Evolutionary conservation across 352 stramenopile genomes (phyloP), one percentile per base, ranked within the genome.

Genomic region (Globisporangium cystogenes): DNA sequence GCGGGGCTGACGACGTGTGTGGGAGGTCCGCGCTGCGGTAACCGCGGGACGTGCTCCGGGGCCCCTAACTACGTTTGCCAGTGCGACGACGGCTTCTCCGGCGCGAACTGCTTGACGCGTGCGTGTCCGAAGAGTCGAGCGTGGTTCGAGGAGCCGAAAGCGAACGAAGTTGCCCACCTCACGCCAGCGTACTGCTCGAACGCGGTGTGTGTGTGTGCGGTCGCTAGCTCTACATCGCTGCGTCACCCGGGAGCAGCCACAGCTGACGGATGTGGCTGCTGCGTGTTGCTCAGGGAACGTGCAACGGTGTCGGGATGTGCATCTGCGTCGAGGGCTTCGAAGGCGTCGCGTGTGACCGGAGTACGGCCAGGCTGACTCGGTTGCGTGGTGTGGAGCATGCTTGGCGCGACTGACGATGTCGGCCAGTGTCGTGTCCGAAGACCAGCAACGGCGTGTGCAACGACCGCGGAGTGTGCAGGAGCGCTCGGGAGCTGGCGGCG

Each of bases 151-250:
- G 73, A 87, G 57, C 59, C 72, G 18, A 41, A 51, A 24, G 53
- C 44, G 18, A 59, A 74, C 47, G 70, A 90, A 40, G 60, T 80
- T 20, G 84, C 79, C 21, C 84, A 90, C 44, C 55, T 72, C 15
- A 70, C 53, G 7, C 48, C 61, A 16, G 82, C 81, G 18, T 59
- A 78, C 35, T 94, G 84, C 61, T 90, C 82, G 7, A 91, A 90
- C 55, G 75, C 70, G 33, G 81, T 89, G 63, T 16, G 33, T 35
- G 18, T 33, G 23, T 21, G 24, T 15, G n/a, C n/a, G n/a, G n/a
- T n/a, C n/a, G n/a, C n/a, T n/a, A n/a, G n/a, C n/a, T n/a, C n/a
- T n/a, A n/a, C n/a, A n/a, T n/a, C n/a, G n/a, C n/a, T n/a, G n/a
- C n/a, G n/a, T n/a, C n/a, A n/a, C n/a, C n/a, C n/a, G n/a, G n/a